These are phyloP conservation scores for Serendipita sp. DNA, from an alignment of 1,284 basidiomycete species.

Conservation along the genomic window DNA sequence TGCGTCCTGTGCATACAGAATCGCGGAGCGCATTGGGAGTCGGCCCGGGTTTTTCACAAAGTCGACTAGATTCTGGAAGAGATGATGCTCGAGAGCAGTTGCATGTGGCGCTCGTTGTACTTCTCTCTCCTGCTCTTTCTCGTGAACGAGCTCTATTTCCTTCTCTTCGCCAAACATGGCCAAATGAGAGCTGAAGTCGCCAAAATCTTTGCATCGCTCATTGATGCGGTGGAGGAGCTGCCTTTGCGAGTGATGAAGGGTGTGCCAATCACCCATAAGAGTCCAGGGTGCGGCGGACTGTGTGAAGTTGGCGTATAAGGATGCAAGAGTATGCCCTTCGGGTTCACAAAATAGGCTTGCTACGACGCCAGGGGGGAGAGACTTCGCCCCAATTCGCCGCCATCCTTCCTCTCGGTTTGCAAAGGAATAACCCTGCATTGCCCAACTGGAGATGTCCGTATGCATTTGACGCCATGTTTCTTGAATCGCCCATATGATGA, in stretches of 20 bases:
- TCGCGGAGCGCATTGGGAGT: background rate
- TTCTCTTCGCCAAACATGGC: conserved; percentile 31
- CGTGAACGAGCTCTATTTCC: conserved; percentile 33
- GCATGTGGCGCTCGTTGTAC: conserved; percentile 23
- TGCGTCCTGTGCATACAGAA: conserved; percentile 12
- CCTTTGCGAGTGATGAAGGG: background rate
- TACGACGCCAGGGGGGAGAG: background rate
- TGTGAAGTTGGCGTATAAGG: conserved; percentile 23
- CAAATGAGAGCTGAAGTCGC: conserved; percentile 14
- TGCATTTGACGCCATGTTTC: conserved; percentile 33
- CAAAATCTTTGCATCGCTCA: conserved; percentile 21
- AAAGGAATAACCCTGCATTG: conserved; percentile 33
- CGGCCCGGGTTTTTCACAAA: conserved; percentile 8
- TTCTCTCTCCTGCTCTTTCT: conserved; percentile 29
- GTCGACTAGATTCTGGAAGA: conserved; percentile 17
- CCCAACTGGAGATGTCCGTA: conserved; percentile 30
- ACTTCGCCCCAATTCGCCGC: conserved; percentile 16
- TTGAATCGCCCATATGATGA: conserved; percentile 32
- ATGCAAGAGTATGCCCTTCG: conserved; percentile 27
- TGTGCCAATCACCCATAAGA: background rate
- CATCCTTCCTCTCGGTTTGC: conserved; percentile 23
- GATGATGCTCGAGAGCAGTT: conserved; percentile 17
- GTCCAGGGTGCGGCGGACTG: background rate
- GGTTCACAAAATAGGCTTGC: conserved; percentile 23
- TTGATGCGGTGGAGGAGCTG: conserved; percentile 17